phyloP scores from a whole-genome alignment of 495 filamentous ascomycete genomes.

The Lasiosphaeria miniovina region DNA sequence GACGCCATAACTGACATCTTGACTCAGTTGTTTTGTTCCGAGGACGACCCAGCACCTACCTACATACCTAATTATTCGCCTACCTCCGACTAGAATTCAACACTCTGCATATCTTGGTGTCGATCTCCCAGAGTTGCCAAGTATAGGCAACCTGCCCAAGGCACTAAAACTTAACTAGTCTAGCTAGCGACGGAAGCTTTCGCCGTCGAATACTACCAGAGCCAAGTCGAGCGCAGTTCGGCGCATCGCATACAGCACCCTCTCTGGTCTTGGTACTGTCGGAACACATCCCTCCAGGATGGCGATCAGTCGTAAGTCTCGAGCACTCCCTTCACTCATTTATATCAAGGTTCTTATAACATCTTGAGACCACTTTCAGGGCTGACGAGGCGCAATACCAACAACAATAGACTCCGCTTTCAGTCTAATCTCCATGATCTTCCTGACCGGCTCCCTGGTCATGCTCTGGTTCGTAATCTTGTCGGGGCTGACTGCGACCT shows the following conservation, averaged over 20 bases:
- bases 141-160: neutral
- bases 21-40: neutral
- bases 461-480: slow-evolving; percentile 80
- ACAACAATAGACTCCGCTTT: slow-evolving; percentile 31
- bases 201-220: neutral
- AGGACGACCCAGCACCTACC: neutral
- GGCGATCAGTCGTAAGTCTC: slow-evolving; percentile 20
- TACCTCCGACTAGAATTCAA: too few relatives aligned
- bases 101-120: neutral
- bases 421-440: slow-evolving; percentile 60
- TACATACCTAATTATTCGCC: neutral
- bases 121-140: neutral
- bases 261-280: neutral
- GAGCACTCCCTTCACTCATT: neutral
- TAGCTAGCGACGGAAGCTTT: neutral
- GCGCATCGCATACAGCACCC: neutral
- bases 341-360: neutral
- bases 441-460: slow-evolving; percentile 69
- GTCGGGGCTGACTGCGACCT: slow-evolving; percentile 56
- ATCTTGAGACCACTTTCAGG: neutral
- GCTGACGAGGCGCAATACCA: neutral
- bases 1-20: neutral
- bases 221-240: neutral
- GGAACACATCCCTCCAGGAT: slow-evolving; percentile 10
- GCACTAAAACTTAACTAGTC: neutral